Base-by-base conservation (phyloP, 345 rosid genomes). In the Pugionium cornutum region DNA sequence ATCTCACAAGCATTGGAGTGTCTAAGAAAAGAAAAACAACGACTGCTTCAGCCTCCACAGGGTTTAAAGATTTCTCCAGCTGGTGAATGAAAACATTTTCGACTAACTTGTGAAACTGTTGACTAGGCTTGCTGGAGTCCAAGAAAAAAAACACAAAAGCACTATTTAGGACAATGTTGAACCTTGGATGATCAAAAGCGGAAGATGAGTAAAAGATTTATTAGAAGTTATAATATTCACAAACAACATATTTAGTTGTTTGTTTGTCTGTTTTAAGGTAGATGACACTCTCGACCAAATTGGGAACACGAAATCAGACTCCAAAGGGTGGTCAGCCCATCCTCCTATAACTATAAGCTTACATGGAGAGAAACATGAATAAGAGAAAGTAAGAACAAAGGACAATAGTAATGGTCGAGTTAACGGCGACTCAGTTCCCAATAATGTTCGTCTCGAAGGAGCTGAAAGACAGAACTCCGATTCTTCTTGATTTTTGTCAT, bases 221-320 rank as follows among this genome's bases (percentile, higher is more conserved):
- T 64, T 41, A 33, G 47, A 64, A 49, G 49, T 9, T 32, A 33
- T 65, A 65, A 53, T 33, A 11, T 7, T 41, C 27, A 65, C 75
- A 47, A 6, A 50, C 25, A 57, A 49, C 34, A 72, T 53, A 7
- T 28, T 26, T 46, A 26, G 37, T 8, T 55, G 41, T 39, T 0
- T 37, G 58, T 55, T 8, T 10, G 27, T 49, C 7, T 46, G 28
- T 28, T 50, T 55, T n/a, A 74, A 74, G 73, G 97, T 52, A 89
- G 83, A 58, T 77, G 82, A 94, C 30, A 89, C 95, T 67, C 97
- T 85, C 3, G 90, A 83, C 97, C 96, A 94, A 31, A 76, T 42
- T 2, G 92, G 96, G 66, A 88, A 88, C 18, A 95, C 95, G 25
- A 86, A 94, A 69, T 48, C 79, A 63, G 66, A 83, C 11, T 89